Evolutionary conservation across 192 early-diverging fungal species (phyloP), one percentile per base, ranked within the genome.

Genomic region (Coemansia sp.): DNA sequence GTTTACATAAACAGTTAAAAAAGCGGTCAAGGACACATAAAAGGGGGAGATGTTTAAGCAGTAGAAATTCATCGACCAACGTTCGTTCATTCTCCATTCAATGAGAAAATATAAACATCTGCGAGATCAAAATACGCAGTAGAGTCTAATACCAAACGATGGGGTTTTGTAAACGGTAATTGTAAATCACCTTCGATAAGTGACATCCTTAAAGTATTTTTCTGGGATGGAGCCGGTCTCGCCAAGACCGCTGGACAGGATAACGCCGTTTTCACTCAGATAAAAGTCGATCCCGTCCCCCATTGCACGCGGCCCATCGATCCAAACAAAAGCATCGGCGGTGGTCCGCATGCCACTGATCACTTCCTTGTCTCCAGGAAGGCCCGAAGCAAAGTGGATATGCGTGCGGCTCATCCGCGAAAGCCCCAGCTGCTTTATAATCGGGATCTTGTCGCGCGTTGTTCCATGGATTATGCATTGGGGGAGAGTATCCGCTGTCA

Each of bases 301-400:
- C 60, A 93, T 77, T 0, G 95, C 95, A 64, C 78, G 83, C 34
- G 34, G 48, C 25, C 81, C 71, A 66, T 96, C 87, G n/a, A 96
- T 87, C 57, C 93, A 90, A 42, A 98, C 95, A 57, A 90, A 87
- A 0, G 92, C 79, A 56, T 91, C 71, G 42, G 88, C 86, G 9
- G 75, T 70, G 11, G 38, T 59, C 17, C 94, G 74, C 89, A 98
- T 94, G 41, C 84, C 90, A 56, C 90, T 93, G 57, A 88, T 89
- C 15, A 95, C 92, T 13, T 74, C 83, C 17, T 70, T 43, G 33
- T 90, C 89, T 3, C 87, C 89, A 4, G 74, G 85, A 59, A 85
- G 70, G 0, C 92, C 93, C 5, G 81, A 58, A 1, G 94, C 91
- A 76, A 92, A 91, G 65, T 98, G 95, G 57, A 98, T 94, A 78